A percentile compares a stretch with the other conserved stretches of the same genome.
Evolutionary conservation across 2,329 filamentous ascomycete species (phyloP).

Genomic region (Clathrospora elynae): DNA sequence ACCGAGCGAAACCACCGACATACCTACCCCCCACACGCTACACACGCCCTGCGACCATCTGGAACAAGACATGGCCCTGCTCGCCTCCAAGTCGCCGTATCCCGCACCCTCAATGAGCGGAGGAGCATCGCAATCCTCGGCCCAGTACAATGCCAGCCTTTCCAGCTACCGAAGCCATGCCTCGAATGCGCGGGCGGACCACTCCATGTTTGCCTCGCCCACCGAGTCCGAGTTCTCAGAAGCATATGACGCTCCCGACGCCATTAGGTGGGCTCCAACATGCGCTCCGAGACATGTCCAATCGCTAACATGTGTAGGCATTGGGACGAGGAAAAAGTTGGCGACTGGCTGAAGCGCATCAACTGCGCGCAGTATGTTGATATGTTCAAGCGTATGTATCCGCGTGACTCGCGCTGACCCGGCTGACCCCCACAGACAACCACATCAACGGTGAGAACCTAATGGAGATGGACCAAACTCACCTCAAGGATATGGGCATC

Average conservation of each 20-base stretch:
- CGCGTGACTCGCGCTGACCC: not conserved
- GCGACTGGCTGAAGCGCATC: constrained; percentile 87
- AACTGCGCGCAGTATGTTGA: constrained; percentile 94
- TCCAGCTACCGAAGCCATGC: constrained; percentile 46
- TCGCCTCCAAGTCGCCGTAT: constrained; percentile 76
- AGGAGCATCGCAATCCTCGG: constrained; percentile 36
- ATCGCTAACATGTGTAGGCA: constrained; percentile 49
- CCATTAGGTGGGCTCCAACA: constrained; percentile 45
- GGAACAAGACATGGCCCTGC: constrained; percentile 68
- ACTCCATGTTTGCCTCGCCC: constrained; percentile 72
- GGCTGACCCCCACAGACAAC: constrained; percentile 62
- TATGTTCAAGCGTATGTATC: constrained; percentile 69
- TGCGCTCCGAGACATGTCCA: not conserved
- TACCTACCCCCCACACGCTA: constrained; percentile 3
- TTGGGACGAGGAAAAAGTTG: constrained; percentile 91
- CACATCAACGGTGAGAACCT: constrained; percentile 98
- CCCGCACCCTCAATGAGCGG: constrained; percentile 58
- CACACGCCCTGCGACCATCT: constrained; percentile 4
- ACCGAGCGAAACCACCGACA: constrained; percentile 8
- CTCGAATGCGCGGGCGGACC: constrained; percentile 47
- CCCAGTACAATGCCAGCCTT: constrained; percentile 44
- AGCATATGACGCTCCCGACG: constrained; percentile 70
- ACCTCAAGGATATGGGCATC: constrained; percentile 96
- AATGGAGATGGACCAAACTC: constrained; percentile 94
- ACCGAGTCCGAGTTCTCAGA: constrained; percentile 95